Evolutionary conservation across 495 filamentous ascomycete genomes (phyloP), one percentile per base, ranked within the genome.

Genomic region (Penicillium manginii): DNA sequence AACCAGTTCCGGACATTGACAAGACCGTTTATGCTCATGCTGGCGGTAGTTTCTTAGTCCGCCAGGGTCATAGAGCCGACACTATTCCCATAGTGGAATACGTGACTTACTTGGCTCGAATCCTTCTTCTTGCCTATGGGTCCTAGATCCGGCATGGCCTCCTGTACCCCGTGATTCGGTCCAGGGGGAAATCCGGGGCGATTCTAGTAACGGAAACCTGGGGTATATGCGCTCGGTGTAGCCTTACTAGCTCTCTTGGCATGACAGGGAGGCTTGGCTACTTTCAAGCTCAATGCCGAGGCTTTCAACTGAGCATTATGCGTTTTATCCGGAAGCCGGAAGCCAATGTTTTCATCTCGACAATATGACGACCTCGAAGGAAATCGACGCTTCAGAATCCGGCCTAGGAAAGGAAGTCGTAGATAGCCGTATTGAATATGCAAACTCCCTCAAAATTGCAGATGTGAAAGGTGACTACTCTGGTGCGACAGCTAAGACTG

Each of bases 401-500:
- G 39, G 39, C 39, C 39, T 42, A 42, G 39, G 39, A 42, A 42
- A 42, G 39, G 14, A 42, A 17, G n/a, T 42, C 39, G 14, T 42
- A n/a, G 35, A 53, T 26, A 22, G 35, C 21, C 35, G 26, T 29
- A 37, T 54, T 33, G 40, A 46, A 31, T 23, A 54, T 46, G 52
- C 37, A 10, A 22, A 46, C 37, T 46, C 39, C 21, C 18, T 54
- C 37, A 33, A 33, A n/a, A 22, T 26, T 19, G 51, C 19, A 17
- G 40, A 54, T 32, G 39, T 46, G 21, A 55, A 52, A 46, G 46
- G 47, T 2, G 54, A 61, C 51, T 57, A 57, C 26, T 57, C 53
- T 26, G 54, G 59, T 14, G 53, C 39, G 19, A 52, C 50, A 31
- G 40, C 47, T 21, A 61, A 61, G 48, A 47, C 29, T 17, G 59